A percentile compares a stretch with the other conserved stretches of the same genome.
Evolutionary conservation across 2,329 filamentous ascomycete species (phyloP).

Genomic region (Didymella lethalis): DNA sequence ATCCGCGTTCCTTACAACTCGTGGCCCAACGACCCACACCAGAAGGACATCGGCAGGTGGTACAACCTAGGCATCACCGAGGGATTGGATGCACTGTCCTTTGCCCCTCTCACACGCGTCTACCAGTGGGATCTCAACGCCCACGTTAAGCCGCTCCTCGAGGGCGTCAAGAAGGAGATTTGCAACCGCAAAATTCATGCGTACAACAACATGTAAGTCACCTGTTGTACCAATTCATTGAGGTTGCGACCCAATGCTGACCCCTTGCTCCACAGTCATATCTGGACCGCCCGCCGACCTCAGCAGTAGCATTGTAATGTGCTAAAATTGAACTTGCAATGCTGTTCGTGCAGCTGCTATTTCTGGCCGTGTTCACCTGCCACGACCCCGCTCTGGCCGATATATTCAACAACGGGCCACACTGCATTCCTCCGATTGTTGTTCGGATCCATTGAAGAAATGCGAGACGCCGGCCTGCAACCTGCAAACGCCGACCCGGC

Average conservation of each 20-base stretch:
- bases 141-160: conserved; percentile 68
- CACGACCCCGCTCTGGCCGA: conserved; percentile 22
- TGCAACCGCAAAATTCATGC: conserved; percentile 72
- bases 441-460: conserved; percentile 19
- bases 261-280: conserved; percentile 52
- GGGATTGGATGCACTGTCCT: conserved; percentile 74
- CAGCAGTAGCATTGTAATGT: conserved; percentile 44
- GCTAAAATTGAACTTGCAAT: conserved; percentile 25
- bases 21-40: conserved; percentile 71
- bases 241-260: conserved; percentile 37
- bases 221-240: conserved; percentile 37
- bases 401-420: conserved; percentile 15
- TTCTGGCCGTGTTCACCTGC: conserved; percentile 23
- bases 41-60: conserved; percentile 77
- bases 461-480: conserved; percentile 8
- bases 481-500: conserved; percentile 9
- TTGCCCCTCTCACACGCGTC: conserved; percentile 75
- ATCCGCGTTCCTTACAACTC: conserved; percentile 76
- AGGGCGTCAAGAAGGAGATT: conserved; percentile 72
- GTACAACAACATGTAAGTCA: conserved; percentile 79
- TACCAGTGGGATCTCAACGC: conserved; percentile 66
- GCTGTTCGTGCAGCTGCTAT: conserved; percentile 24
- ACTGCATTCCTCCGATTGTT: conserved; percentile 19
- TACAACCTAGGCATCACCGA: conserved; percentile 81
- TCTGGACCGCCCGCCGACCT: conserved; percentile 58